Base-by-base conservation (phyloP, 805 yeast genomes). In the Kodamaea sagamina region DNA sequence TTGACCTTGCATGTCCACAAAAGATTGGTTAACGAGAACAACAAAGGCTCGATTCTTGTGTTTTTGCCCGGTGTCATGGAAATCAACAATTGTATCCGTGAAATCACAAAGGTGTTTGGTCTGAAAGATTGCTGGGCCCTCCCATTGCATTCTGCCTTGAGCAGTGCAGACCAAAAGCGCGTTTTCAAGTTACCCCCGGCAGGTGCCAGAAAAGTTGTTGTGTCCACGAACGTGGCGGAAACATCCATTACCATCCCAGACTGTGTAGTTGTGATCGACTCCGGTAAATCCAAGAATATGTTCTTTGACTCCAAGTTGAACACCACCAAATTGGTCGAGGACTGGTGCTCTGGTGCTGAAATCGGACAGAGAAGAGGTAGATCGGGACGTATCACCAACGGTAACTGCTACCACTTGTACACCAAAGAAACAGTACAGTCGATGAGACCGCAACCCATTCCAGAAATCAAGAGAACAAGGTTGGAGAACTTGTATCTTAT, bases 181-280 rank as follows among this genome's bases (percentile, higher is more conserved):
- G 95, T 90, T 1, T 92, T 92, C 59, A 68, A 63, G 31, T 51
- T 53, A 2, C 78, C 87, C 3, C 77, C 81, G 0, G 50, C 46
- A 0, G 83, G 82, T 10, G 47, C 57, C 1, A 72, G 97, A 49
- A 92, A 92, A 53, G 77, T 92, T 28, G 89, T 92, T 9, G 92
- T 86, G 0, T 79, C 96, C 1, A 92, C 99, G 0, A 90, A 92
- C 58, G 87, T 92, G 46, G 99, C 99, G 0, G 99, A 92, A 65
- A 92, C 99, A 0, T 92, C 99, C 11, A 89, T 92, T 50, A 92
- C 99, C 1, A 92, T 92, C 43, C 88, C 96, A 11, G 99, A 92
- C 63, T 87, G 92, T 63, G 96, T 89, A 8, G 95, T 82, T 0
- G 97, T 92, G 1, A 77, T 92, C 32, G 98, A 92, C 58, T 68